phyloP scores from a whole-genome alignment of 805 yeast species.

The Barnettozyma populi region DNA sequence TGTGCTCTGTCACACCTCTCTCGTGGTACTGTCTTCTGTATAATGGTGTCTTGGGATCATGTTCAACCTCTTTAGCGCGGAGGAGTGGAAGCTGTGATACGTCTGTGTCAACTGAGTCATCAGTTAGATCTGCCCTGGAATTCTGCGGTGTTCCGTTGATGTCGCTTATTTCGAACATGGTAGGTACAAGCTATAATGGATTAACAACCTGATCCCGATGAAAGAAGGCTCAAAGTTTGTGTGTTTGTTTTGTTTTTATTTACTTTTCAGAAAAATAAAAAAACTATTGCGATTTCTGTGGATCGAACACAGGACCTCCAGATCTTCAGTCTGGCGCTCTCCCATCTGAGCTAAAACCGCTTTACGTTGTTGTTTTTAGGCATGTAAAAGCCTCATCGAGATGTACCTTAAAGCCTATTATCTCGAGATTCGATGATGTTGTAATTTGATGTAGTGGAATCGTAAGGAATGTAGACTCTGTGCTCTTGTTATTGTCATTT shows the following conservation, averaged over 20 bases:
- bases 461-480: no score
- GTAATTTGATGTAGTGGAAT: no score
- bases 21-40: conserved; percentile 15
- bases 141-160: neutral
- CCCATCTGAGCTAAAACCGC: conserved; percentile 32
- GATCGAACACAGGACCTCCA: conserved; percentile 83
- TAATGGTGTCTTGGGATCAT: conserved; percentile 24
- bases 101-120: conserved; percentile 5
- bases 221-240: neutral
- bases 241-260: neutral
- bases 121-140: conserved; percentile 3
- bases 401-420: no score
- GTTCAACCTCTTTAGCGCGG: conserved; percentile 14
- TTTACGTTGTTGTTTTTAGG: neutral
- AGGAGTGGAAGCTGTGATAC: conserved; percentile 13
- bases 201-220: conserved; percentile 11
- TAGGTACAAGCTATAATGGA: neutral
- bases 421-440: no score
- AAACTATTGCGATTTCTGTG: conserved; percentile 56
- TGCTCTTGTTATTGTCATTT: no score
- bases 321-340: conserved; percentile 40
- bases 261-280: conserved; percentile 9
- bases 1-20: neutral
- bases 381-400: no score
- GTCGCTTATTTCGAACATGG: neutral